Conservation (phyloP, 2,329 filamentous ascomycete species). For the Paradendryphiella salina region DNA sequence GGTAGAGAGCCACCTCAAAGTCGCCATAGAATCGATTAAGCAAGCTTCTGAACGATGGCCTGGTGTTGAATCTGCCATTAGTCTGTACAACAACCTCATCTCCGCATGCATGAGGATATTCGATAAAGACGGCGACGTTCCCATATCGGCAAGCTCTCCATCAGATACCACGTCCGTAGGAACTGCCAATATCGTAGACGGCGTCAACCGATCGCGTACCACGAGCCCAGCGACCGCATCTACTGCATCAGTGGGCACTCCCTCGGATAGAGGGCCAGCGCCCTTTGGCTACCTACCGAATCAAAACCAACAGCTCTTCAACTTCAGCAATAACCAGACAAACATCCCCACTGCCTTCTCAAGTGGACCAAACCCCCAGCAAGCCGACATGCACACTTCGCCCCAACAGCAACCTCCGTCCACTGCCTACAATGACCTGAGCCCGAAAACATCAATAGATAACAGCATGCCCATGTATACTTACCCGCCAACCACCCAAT, state of each 20-base stretch:
- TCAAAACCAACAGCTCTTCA: slow-evolving; percentile 37
- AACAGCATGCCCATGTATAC: slow-evolving; percentile 34
- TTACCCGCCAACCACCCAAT: slow-evolving; percentile 37
- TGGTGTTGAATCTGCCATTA: slow-evolving; percentile 78
- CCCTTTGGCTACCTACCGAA: slow-evolving; percentile 47
- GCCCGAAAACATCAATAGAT: slow-evolving; percentile 38
- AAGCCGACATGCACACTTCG: slow-evolving; percentile 30
- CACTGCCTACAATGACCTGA: slow-evolving; percentile 35
- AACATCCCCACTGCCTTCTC: slow-evolving; percentile 24
- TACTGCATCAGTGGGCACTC: slow-evolving; percentile 45
- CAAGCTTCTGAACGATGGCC: slow-evolving; percentile 88
- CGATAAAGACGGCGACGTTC: slow-evolving; percentile 61
- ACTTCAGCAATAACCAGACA: slow-evolving; percentile 28
- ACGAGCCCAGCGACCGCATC: slow-evolving; percentile 51
- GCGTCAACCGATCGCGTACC: slow-evolving; percentile 50
- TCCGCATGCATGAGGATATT: slow-evolving; percentile 87
- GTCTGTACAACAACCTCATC: slow-evolving; percentile 85
- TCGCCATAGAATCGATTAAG: slow-evolving; percentile 76
- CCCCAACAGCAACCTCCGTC: slow-evolving; percentile 33
- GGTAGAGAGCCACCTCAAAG: slow-evolving; percentile 72
- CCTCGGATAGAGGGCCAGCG: slow-evolving; percentile 37
- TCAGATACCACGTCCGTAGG: slow-evolving; percentile 52
- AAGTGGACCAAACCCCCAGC: slow-evolving; percentile 26
- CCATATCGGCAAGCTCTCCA: slow-evolving; percentile 53
- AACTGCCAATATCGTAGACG: slow-evolving; percentile 47